Base-by-base conservation (phyloP, 1,284 basidiomycete genomes). In the Stereum hirsutum region DNA sequence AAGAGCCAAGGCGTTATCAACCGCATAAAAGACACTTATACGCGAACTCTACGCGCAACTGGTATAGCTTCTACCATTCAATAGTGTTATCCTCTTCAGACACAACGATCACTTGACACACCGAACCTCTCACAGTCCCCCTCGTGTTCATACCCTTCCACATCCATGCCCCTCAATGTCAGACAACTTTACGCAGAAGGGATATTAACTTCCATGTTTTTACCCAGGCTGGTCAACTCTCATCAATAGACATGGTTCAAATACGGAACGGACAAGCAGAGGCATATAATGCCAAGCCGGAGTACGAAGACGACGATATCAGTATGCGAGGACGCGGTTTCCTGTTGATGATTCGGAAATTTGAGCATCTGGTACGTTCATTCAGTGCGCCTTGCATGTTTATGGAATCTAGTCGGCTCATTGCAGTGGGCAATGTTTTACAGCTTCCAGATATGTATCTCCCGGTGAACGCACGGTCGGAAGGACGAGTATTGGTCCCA, bases 361-460 rank as follows among this genome's bases (percentile, higher is more conserved):
- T 92, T 58, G 74, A 75, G 49, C 56, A 75, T 49, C 72, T 70
- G 60, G 85, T 87, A 44, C 47, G 65, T 63, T 24, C 36, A 39
- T 38, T 5, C 33, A 19, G 39, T n/a, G 41, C 41, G 5, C 42
- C 40, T 41, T 19, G 26, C n/a, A n/a, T n/a, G 12, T 24, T 44
- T 44, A 28, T 32, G 34, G 34, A 39, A 27, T 39, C 24, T n/a
- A 21, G 20, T 5, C 12, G n/a, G 11, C 6, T 23, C 11, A 25
- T 35, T 35, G 33, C 42, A 35, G 25, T 27, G 24, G 26, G 33
- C 36, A 35, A 54, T 20, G 36, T 51, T 21, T 49, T 53, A 34
- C 57, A 91, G 75, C 72, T 96, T 3, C 91, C 91, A 8, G 78
- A 95, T 65, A 82, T 96, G 78, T 85, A 93, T 54, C 83, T 96